Evolutionary conservation across 139 green algal species (phyloP), one percentile per base, ranked within the genome.

Genomic region (Desmodesmus armatus): DNA sequence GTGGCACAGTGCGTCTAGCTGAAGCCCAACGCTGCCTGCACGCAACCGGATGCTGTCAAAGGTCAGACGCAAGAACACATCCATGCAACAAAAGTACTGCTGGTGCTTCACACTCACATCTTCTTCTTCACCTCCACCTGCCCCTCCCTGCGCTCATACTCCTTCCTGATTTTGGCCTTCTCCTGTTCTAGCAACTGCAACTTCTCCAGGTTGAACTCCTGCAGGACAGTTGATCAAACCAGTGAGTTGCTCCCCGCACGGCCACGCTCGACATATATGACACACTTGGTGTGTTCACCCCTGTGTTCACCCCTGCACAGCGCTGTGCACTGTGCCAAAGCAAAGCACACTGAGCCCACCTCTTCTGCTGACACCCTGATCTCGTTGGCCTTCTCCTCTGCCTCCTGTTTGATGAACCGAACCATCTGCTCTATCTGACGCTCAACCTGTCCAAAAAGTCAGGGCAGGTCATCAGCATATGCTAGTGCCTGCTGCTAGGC

Each of bases 141-240:
- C 13, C 87, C 90, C 89, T 99, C 95, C 71, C 97, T 95, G 21
- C 98, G 87, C 92, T 99, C 97, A 89, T 98, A 99, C 55, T 99
- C 97, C 86, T 96, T 95, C 15, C 94, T 85, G 76, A 99, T 97
- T 58, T 96, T 96, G 5, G 91, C 87, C 91, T 99, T 99, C 89
- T 99, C 97, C 29, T 94, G 90, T 85, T 99, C 98, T 33, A 99
- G 89, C 49, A 99, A 85, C 89, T 99, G 94, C 80, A 99, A 90
- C 91, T 99, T 99, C 85, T 98, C 95, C 37, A 99, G 95, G 89
- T 99, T 99, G 88, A 99, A 99, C 89, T 99, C 97, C 95, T 97
- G 91, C 67, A 84, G 31, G 9, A 7, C 29, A 55, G 47, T 21
- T 55, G 47, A 13, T 7, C 63, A 72, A 19, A 72, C 63, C n/a